Base-by-base conservation (phyloP, 371 early-diverging fungal genomes). In the Mortierella sp. region DNA sequence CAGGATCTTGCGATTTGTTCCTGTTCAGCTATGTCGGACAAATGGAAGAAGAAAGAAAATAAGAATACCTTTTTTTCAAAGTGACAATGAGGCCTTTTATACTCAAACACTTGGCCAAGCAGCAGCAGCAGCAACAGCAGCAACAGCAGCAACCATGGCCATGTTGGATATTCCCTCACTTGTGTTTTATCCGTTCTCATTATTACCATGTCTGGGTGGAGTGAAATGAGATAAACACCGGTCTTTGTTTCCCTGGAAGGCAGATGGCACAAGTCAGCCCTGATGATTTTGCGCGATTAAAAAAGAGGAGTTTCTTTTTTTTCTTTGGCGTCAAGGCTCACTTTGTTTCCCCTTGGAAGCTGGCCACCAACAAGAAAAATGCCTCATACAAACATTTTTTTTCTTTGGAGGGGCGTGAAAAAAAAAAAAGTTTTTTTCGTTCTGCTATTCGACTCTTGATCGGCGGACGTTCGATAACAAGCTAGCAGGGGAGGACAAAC, bases 331-430 rank as follows among this genome's bases (percentile, higher is more conserved):
- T 37, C 67, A 67, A 67, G 67, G 54, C 43, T 53, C 44, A 43
- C 28, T 37, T 55, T 74, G 48, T 67, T 48, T 50, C 40, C 75
- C 69, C 74, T 70, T 70, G 59, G 73, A 14, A 6, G 71, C 16
- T 37, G 73, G 46, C 57, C 46, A 64, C 51, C 50, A 69, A 71
- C 26, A 75, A 71, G 74, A 82, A 78, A 82, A 82, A 82, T 82
- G 79, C 83, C 83, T 82, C 83, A 82, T 37, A 48, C 31, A 59
- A 50, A 74, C 28, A 26, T 34, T 44, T 34, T 46, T 53, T 70
- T 21, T 40, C 53, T 69, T 71, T 59, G 54, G 71, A 79, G 48
- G 80, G 67, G 51, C 59, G 44, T 67, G 28, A 64, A 69, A 69
- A 37, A 26, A 53, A 55, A 59, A 5, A 70, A 70, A 67, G 71